Base-by-base conservation (phyloP, 176 grass and related monocot genomes). In the Avena eriantha region DNA sequence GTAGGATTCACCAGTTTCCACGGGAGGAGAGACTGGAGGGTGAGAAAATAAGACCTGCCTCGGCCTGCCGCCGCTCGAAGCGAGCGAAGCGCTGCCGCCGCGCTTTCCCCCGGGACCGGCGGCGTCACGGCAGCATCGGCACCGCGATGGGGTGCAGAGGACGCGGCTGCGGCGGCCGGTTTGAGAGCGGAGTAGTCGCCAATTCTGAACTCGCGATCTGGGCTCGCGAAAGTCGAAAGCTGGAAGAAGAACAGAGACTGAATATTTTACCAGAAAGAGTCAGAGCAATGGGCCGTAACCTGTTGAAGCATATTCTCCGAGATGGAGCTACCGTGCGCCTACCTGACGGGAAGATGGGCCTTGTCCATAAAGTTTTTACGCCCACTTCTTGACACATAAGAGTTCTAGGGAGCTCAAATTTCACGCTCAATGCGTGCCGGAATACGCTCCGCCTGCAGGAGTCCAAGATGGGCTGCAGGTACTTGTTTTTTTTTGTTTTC, bases 101-200 rank as follows among this genome's bases (percentile, higher is more conserved):
- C 80, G 26, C 64, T 64, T 58, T 50, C 76, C 57, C 34, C 22
- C 33, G 10, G 18, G 35, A 48, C 18, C 23, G 57, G 77, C 24
- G 15, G 48, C 16, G 35, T 90, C 85, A 80, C 81, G 26, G 69
- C 12, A n/a, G 36, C 84, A 48, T 83, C 55, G 65, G 58, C 67
- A 10, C 48, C 68, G 34, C 3, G 47, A 35, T 15, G 39, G 8
- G 61, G 41, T 10, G 66, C 55, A 2, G 71, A 18, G 68, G 23
- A 22, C 22, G 33, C 78, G n/a, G 61, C n/a, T 29, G 66, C 65
- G 13, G 45, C 74, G 43, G 53, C 53, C n/a, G 82, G 66, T 10
- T 26, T 17, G 1, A 61, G 55, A 21, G 65, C 23, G 8, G 1
- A 9, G 69, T 17, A 15, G 69, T 63, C 36, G 36, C 36, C 19